Percentiles rank a stretch among this genome's conserved stretches.
These are phyloP conservation scores for Cubamyces lactineus DNA, from an alignment of 768 basidiomycete species.

Conservation along the genomic window DNA sequence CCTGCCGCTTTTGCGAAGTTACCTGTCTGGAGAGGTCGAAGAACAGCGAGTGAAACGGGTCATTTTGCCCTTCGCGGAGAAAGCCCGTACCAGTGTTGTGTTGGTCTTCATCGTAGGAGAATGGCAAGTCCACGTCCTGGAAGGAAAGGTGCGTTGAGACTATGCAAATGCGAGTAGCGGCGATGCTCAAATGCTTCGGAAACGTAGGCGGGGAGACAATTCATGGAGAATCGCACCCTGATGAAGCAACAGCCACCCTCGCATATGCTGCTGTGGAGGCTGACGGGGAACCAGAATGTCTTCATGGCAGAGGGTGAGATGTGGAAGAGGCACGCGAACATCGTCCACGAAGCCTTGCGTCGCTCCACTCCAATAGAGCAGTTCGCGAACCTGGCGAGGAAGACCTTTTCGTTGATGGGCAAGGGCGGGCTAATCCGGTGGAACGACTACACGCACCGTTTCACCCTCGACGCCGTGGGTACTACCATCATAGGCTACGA, in stretches of 20 bases:
- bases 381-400: slow-evolving; percentile 37
- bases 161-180: no score
- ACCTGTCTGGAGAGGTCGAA: slow-evolving; percentile 36
- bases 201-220: slow-evolving; percentile 3
- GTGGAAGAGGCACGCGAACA: slow-evolving; percentile 42
- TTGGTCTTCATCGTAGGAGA: slow-evolving; percentile 44
- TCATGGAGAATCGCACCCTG: slow-evolving; percentile 12
- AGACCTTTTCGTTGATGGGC: slow-evolving; percentile 39
- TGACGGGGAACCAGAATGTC: slow-evolving; percentile 41
- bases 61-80: slow-evolving; percentile 41
- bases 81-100: slow-evolving; percentile 38
- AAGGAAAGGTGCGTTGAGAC: slow-evolving; percentile 34
- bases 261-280: slow-evolving; percentile 41
- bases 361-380: slow-evolving; percentile 39
- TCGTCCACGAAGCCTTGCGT: slow-evolving; percentile 41
- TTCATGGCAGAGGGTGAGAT: slow-evolving; percentile 43
- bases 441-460: slow-evolving; percentile 29
- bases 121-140: slow-evolving; percentile 47
- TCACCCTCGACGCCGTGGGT: slow-evolving; percentile 24
- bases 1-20: slow-evolving; percentile 10
- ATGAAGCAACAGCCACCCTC: slow-evolving; percentile 34
- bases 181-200: neutral
- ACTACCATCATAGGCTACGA: slow-evolving; percentile 22
- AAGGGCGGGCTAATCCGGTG: slow-evolving; percentile 35
- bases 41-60: slow-evolving; percentile 39